phyloP scores from a whole-genome alignment of 371 early-diverging fungal genomes.

The Rhizopus delemar region DNA sequence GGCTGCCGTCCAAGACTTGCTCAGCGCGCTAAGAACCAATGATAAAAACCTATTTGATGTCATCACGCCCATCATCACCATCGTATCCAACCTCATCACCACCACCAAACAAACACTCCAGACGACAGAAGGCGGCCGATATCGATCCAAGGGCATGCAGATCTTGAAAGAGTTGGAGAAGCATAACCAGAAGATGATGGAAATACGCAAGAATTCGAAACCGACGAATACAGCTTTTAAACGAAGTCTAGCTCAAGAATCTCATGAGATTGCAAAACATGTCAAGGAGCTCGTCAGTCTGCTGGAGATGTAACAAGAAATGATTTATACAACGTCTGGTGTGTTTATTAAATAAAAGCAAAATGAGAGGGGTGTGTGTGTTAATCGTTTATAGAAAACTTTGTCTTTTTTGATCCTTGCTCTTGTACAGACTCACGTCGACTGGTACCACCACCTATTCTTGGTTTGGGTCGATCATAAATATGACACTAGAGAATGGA shows the following conservation, averaged over 20 bases:
- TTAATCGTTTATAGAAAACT: not conserved
- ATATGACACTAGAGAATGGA: conserved; percentile 62
- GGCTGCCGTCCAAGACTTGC: conserved; percentile 79
- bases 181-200: conserved; percentile 68
- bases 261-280: conserved; percentile 90
- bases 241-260: conserved; percentile 82
- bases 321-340: not conserved
- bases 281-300: conserved; percentile 73
- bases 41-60: conserved; percentile 28
- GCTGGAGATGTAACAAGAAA: conserved; percentile 31
- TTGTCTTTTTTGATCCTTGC: conserved; percentile 11
- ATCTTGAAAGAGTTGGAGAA: conserved; percentile 70
- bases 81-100: conserved; percentile 46
- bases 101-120: conserved; percentile 47
- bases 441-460: not conserved
- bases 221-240: conserved; percentile 66
- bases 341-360: not conserved
- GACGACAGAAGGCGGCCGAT: conserved; percentile 40
- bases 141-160: conserved; percentile 47
- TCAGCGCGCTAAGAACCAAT: conserved; percentile 67
- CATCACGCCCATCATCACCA: conserved; percentile 71
- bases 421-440: conserved; percentile 10
- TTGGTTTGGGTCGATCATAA: conserved; percentile 70
- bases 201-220: conserved; percentile 61
- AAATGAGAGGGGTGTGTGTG: not conserved